These are phyloP conservation scores for Lentinus tigrinus DNA, from an alignment of 768 basidiomycete genomes.

Conservation along the genomic window DNA sequence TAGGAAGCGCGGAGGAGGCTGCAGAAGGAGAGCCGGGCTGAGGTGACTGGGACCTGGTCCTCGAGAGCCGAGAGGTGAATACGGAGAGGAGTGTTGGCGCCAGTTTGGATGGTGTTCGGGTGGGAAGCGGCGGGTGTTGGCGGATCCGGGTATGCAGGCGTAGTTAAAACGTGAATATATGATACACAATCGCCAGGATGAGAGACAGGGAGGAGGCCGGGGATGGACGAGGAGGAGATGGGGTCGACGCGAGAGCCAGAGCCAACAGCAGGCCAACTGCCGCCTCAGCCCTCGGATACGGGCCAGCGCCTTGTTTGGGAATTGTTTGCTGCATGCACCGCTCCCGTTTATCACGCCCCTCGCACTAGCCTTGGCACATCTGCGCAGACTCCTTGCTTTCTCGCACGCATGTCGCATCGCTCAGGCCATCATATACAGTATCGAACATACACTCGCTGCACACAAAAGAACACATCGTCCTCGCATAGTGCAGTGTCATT, in stretches of 20 bases:
- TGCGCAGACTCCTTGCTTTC: background rate
- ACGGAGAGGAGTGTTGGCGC: conserved; percentile 80
- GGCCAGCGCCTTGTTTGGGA: conserved; percentile 21
- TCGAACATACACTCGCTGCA: conserved; percentile 10
- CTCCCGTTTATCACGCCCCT: background rate
- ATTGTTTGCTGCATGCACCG: conserved; percentile 20
- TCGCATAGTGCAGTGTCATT: conserved; percentile 29
- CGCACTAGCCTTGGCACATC: background rate
- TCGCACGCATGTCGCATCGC: background rate
- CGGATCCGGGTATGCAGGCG: conserved; percentile 10
- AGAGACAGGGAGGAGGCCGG: conserved; percentile 2
- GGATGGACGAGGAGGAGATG: background rate
- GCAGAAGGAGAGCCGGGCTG: conserved; percentile 50
- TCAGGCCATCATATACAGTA: conserved; percentile 11
- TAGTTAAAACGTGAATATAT: conserved; percentile 16
- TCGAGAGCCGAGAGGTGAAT: conserved; percentile 68
- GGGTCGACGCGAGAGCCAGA: conserved; percentile 12
- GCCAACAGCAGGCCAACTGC: conserved; percentile 1
- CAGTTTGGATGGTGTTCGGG: conserved; percentile 49
- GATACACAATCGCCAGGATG: conserved; percentile 11
- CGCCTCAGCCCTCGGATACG: conserved; percentile 2
- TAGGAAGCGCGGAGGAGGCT: conserved; percentile 43
- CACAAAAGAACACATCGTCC: conserved; percentile 2
- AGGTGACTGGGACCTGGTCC: conserved; percentile 72
- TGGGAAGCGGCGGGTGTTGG: conserved; percentile 2